Conservation (phyloP, 1,284 basidiomycete genomes). For the Tilletiaria anomala region DNA sequence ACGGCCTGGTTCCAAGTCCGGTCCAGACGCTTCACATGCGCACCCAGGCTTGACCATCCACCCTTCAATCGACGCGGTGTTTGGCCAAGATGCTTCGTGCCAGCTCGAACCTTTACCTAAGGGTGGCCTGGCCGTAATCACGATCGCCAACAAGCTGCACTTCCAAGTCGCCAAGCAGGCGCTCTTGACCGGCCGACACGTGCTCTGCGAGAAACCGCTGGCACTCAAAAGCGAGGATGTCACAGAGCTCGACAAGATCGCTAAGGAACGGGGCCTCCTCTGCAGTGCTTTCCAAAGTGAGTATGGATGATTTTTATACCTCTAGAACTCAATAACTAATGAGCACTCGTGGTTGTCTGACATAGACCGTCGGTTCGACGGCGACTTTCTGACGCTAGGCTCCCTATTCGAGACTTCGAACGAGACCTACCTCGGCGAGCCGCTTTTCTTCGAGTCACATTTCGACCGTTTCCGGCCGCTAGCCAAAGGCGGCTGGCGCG, state of each 20-base stretch:
- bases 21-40: constrained; percentile 9
- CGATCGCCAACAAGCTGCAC: constrained; percentile 34
- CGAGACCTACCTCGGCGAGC: constrained; percentile 5
- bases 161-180: constrained; percentile 29
- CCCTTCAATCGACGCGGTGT: constrained; percentile 21
- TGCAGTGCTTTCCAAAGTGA: constrained; percentile 32
- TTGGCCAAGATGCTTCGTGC: too few species aligned
- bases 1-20: constrained; percentile 16
- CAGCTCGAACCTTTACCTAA: constrained; percentile 15
- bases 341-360: neutral
- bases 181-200: constrained; percentile 28
- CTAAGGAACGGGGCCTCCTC: constrained; percentile 18
- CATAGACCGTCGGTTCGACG: constrained; percentile 28
- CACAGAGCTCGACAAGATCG: constrained; percentile 15
- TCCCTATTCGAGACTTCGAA: constrained; percentile 17
- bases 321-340: neutral
- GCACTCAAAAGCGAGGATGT: constrained; percentile 18
- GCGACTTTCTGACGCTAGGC: constrained; percentile 33
- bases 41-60: constrained; percentile 20
- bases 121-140: constrained; percentile 30
- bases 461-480: constrained; percentile 35
- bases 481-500: constrained; percentile 35
- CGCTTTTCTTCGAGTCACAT: constrained; percentile 27
- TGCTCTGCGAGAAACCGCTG: constrained; percentile 36
- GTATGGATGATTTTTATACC: neutral